Evolutionary conservation across 108 stramenopile species (phyloP).

Genomic region (Stephanodiscus minutulus): DNA sequence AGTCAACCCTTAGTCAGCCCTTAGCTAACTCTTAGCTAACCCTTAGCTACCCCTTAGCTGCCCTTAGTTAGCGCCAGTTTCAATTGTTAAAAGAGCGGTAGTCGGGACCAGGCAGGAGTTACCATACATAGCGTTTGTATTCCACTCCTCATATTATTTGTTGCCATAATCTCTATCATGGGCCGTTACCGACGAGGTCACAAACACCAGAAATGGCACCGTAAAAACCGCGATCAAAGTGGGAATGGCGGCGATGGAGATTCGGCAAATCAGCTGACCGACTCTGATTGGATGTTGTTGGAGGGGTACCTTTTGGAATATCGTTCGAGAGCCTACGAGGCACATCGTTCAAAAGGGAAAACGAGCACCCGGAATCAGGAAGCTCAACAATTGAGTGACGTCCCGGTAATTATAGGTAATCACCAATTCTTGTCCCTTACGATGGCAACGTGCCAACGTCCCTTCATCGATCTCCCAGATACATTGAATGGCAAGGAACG

Average conservation of each 20-base stretch:
- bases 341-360: background rate
- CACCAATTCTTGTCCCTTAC: slow-evolving; percentile 55
- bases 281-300: slow-evolving; percentile 31
- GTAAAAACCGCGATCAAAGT: background rate
- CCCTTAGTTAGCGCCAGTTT: no score
- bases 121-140: no score
- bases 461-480: slow-evolving; percentile 67
- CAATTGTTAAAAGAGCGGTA: no score
- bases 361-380: background rate
- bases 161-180: background rate
- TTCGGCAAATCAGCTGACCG: slow-evolving; percentile 5
- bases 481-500: slow-evolving; percentile 63
- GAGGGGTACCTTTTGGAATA: slow-evolving; percentile 44
- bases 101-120: no score
- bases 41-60: no score
- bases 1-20: no score
- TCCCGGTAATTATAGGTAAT: slow-evolving; percentile 40
- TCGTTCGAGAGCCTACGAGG: slow-evolving; percentile 30
- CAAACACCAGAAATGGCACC: slow-evolving; percentile 1
- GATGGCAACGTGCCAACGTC: slow-evolving; percentile 33
- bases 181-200: slow-evolving; percentile 7
- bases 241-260: background rate
- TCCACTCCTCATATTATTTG: no score
- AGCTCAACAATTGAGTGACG: background rate
- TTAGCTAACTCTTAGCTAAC: no score